phyloP scores from a whole-genome alignment of 2,329 filamentous ascomycete genomes.

The Aspergillus sp. region DNA sequence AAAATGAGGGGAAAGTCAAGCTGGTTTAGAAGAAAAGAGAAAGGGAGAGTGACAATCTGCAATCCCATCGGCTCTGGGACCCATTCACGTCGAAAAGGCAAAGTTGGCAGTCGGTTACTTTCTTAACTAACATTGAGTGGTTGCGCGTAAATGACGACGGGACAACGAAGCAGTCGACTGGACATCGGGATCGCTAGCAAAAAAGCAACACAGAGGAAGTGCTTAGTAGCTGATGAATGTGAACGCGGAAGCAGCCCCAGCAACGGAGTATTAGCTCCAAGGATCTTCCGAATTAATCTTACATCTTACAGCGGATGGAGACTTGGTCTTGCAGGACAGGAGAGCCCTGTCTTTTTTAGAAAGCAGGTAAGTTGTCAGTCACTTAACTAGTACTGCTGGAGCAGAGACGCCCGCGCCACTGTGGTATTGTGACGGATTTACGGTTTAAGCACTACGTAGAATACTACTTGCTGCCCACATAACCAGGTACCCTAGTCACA shows the following conservation, averaged over 20 bases:
- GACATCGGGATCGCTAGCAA: background rate
- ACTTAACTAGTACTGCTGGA: background rate
- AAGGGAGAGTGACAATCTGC: background rate
- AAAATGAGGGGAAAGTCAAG: background rate
- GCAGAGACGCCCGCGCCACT: constrained; percentile 15
- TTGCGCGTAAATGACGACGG: constrained; percentile 5
- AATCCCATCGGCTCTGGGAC: background rate
- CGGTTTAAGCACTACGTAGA: background rate
- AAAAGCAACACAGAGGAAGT: background rate
- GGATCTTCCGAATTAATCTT: constrained; percentile 20
- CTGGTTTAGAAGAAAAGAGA: background rate
- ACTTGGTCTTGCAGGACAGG: background rate
- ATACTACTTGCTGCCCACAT: background rate
- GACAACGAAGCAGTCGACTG: background rate
- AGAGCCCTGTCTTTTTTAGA: constrained; percentile 1
- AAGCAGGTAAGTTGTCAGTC: constrained; percentile 1
- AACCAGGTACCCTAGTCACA: background rate
- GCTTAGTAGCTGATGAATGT: background rate
- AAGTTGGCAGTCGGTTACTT: too few species aligned
- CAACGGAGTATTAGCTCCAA: constrained; percentile 18
- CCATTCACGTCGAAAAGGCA: too few species aligned
- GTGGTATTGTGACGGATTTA: constrained; percentile 7
- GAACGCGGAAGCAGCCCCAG: constrained; percentile 29
- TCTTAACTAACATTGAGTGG: background rate
- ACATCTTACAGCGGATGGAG: constrained; percentile 8